These are phyloP conservation scores for Clavulina sp. DNA, from an alignment of 768 basidiomycete genomes.

Conservation along the genomic window DNA sequence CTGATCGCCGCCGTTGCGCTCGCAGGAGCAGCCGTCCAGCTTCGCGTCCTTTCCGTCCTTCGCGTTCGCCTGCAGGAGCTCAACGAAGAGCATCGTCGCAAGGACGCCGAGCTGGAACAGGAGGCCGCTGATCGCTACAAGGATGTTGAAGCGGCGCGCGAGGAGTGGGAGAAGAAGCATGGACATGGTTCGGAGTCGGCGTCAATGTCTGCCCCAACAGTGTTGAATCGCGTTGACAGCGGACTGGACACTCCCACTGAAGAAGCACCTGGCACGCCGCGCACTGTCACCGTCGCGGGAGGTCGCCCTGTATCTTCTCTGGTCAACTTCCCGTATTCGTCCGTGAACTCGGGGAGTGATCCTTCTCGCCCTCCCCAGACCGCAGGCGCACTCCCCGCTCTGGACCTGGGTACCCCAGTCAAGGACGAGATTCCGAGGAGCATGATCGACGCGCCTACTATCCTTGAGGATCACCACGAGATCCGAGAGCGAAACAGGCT, in stretches of 20 bases:
- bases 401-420: conserved; percentile 62
- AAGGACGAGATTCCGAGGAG: conserved; percentile 53
- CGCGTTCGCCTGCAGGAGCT: conserved; percentile 68
- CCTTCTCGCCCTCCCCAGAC: conserved; percentile 21
- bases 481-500: conserved; percentile 16
- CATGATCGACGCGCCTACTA: background rate
- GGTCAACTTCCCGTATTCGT: no score
- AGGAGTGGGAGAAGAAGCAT: conserved; percentile 79
- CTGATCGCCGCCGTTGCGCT: conserved; percentile 67
- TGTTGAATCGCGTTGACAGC: no score
- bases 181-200: no score
- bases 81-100: conserved; percentile 48
- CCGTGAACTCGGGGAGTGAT: background rate
- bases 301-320: no score
- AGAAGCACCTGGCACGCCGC: no score
- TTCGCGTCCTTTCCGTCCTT: conserved; percentile 67
- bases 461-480: conserved; percentile 9
- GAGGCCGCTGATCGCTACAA: conserved; percentile 54
- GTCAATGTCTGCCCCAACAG: no score
- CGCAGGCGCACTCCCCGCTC: conserved; percentile 41
- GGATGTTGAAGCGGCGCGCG: conserved; percentile 46
- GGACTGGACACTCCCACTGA: no score
- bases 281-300: conserved; percentile 4
- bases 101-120: conserved; percentile 59
- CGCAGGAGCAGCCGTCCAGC: conserved; percentile 80